These are phyloP conservation scores for Aleurites moluccanus DNA, from an alignment of 441 rosid species.

Conservation along the genomic window DNA sequence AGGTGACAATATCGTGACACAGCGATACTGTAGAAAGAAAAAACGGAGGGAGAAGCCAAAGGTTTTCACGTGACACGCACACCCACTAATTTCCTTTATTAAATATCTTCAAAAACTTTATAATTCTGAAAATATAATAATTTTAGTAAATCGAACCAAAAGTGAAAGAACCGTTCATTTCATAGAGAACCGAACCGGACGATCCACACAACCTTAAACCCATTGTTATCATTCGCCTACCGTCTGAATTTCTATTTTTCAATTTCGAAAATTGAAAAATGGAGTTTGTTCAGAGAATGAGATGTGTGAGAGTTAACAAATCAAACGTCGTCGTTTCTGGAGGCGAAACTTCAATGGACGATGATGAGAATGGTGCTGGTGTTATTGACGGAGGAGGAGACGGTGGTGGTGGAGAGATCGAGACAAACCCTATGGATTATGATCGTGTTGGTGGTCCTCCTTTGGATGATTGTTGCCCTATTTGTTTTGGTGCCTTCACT, in stretches of 20 bases:
- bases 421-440: slow-evolving; percentile 11
- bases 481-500: slow-evolving; percentile 61
- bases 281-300: neutral
- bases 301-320: neutral
- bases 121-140: too few species aligned
- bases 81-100: neutral
- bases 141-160: too few species aligned
- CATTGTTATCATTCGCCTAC: neutral
- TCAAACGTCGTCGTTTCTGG: slow-evolving; percentile 13
- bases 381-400: slow-evolving; percentile 20
- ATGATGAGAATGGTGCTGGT: neutral
- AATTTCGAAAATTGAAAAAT: neutral
- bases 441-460: slow-evolving; percentile 42
- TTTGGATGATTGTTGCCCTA: slow-evolving; percentile 61
- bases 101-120: too few species aligned
- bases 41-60: neutral
- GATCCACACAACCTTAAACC: neutral
- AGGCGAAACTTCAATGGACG: slow-evolving; percentile 10
- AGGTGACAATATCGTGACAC: neutral
- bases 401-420: neutral
- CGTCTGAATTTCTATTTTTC: too few species aligned
- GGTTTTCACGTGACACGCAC: slow-evolving; percentile 2
- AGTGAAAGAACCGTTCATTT: too few species aligned
- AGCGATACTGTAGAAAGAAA: neutral
- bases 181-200: neutral